Evolutionary conservation across 768 basidiomycete species (phyloP), one percentile per base, ranked within the genome.

Genomic region (Megacollybia marginata): DNA sequence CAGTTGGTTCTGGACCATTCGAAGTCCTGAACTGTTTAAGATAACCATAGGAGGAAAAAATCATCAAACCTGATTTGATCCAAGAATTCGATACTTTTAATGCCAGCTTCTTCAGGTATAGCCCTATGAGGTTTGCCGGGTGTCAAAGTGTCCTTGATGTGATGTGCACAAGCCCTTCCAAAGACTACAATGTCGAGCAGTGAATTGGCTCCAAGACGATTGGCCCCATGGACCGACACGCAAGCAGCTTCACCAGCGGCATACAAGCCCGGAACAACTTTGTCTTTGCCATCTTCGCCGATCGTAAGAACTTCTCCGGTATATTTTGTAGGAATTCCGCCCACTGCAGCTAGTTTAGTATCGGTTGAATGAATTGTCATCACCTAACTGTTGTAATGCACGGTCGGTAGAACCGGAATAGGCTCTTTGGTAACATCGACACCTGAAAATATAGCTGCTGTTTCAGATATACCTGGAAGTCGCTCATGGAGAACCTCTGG

Each of bases 351-450:
- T 33, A 16, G 19, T 18, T 15, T 23, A 45, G 49, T 57, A 52
- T 49, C 53, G 56, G 33, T 66, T 57, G 23, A 51, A 42, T 19
- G 46, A 9, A 28, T 38, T 20, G 23, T 13, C 32, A 40, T 2
- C 3, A 0, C 33, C 91, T 71, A 67, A 95, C 92, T 93, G 68
- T 98, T 97, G 72, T 97, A 97, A 70, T 98, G 95, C 33, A 96
- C 96, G 36, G 96, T 99, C 31, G 96, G 96, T 54, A 99, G 70
- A 23, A 99, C 96, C 34, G 96, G 96, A 60, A 99, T 99, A 33
- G 96, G 96, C 66, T 98, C 95, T 75, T 99, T 98, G 54, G 96
- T 98, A 50, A 99, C 96, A 68, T 99, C 96, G 53, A 98, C 96
- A 65, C 96, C 96, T 57, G 91, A 80, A 73, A 99, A 99, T 65